These are phyloP conservation scores for Glycine soja DNA, from an alignment of 306 rosid species.

Conservation along the genomic window DNA sequence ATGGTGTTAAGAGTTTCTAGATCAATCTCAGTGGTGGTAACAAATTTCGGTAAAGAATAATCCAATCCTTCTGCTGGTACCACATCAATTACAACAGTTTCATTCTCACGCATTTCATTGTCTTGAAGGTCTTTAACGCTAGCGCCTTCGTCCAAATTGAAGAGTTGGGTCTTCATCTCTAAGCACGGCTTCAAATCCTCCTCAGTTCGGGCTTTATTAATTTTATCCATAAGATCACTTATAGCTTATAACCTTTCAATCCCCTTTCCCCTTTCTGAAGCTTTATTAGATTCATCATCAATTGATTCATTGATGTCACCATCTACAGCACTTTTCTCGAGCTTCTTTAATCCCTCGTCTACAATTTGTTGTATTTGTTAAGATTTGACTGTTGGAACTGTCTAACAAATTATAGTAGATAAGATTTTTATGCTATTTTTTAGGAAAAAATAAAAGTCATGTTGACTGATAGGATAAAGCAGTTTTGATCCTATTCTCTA, in stretches of 20 bases:
- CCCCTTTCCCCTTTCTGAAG: slow-evolving; percentile 55
- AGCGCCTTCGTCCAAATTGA: slow-evolving; percentile 51
- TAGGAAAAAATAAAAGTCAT: too few species aligned
- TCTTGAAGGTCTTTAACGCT: slow-evolving; percentile 50
- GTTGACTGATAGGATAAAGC: too few species aligned
- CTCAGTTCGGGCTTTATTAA: slow-evolving; percentile 86
- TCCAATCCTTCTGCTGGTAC: slow-evolving; percentile 54
- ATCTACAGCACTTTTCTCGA: slow-evolving; percentile 53
- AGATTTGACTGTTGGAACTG: too few species aligned
- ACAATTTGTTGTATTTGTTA: slow-evolving; percentile 73
- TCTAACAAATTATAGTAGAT: too few species aligned
- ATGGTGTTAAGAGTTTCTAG: slow-evolving; percentile 68
- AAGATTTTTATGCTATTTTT: too few species aligned
- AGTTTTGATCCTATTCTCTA: too few species aligned
- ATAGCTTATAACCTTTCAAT: slow-evolving; percentile 64
- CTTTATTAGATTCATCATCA: slow-evolving; percentile 59
- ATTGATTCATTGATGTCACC: slow-evolving; percentile 51
- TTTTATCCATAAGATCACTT: slow-evolving; percentile 76
- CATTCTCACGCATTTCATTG: slow-evolving; percentile 47
- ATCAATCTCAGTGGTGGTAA: slow-evolving; percentile 58
- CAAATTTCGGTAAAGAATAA: slow-evolving; percentile 57
- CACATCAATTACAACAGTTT: slow-evolving; percentile 48
- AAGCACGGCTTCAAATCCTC: slow-evolving; percentile 84
- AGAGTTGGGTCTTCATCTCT: slow-evolving; percentile 72
- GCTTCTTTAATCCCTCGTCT: slow-evolving; percentile 74